Base-by-base conservation (phyloP, 1,284 basidiomycete genomes). In the Leccinum laetum region DNA sequence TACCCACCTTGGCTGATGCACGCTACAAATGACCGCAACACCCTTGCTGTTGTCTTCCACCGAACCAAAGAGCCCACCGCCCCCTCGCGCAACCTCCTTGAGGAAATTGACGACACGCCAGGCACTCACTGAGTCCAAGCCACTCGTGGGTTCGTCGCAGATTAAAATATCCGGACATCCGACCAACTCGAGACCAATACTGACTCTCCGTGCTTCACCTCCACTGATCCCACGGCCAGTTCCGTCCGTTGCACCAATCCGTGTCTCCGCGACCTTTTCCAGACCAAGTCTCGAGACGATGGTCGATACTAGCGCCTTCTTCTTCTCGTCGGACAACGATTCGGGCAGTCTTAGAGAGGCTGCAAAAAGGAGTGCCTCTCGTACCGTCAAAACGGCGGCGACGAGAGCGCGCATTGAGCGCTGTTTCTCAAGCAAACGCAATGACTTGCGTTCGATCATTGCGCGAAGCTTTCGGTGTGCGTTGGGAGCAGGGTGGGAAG, bases 61-160 rank as follows among this genome's bases (percentile, higher is more conserved):
- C 7, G 71, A 61, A 4, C 67, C 73, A 62, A 78, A 73, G 14
- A 74, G 18, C 53, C 64, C 67, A 2, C 73, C 73, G 46, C 81
- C 56, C 69, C 92, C 91, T 65, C 88, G 84, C 0, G 94, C 89
- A 32, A 97, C 88, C 35, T 82, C 83, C 67, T 86, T 85, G 29
- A 97, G 83, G 2, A 96, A 89, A 52, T 83, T 84, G 29, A 94
- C 85, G 39, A 97, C 88, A 61, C 92, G 87, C 7, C 88, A 81
- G 0, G 95, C 95, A 14, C 93, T 95, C 6, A 96, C 93, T 0
- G 93, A 95, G 76, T 97, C 95, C 65, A 96, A 81, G 82, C 86
- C 83, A 52, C 93, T 90, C 1, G 92, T 94, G 7, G 93, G 92
- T 72, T 93, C 93, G 75, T 96, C 94, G 26, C 95, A 81, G 29